Evolutionary conservation across 2,329 filamentous ascomycete genomes (phyloP).

Genomic region (Trichothecium sympodiale): DNA sequence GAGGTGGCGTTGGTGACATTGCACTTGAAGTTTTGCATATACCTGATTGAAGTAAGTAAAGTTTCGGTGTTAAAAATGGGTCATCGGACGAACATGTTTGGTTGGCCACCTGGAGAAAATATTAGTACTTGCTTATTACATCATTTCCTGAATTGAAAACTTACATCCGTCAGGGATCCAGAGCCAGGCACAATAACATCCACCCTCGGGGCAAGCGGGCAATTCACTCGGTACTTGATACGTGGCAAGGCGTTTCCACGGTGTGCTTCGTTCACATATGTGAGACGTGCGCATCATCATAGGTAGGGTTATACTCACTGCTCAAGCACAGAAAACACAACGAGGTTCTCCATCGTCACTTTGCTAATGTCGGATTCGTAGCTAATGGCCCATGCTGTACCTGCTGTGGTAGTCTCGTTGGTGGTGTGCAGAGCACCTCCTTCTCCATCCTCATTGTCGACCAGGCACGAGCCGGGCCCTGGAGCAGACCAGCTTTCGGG

Average conservation of each 20-base stretch:
- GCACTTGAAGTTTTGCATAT: constrained; percentile 36
- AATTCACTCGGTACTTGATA: constrained; percentile 12
- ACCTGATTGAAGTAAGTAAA: too few species aligned
- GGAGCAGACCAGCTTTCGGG: constrained; percentile 32
- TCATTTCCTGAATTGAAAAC: constrained; percentile 1
- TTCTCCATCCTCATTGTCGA: constrained; percentile 18
- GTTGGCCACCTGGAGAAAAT: constrained; percentile 7
- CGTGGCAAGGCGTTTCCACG: constrained; percentile 10
- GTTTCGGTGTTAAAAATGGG: too few species aligned
- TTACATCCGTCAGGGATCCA: constrained; percentile 12
- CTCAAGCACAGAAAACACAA: constrained; percentile 34
- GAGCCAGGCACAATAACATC: constrained; percentile 15
- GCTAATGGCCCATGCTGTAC: constrained; percentile 38
- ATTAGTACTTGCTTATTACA: neutral
- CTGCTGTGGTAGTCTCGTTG: constrained; percentile 29
- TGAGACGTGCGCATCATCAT: neutral
- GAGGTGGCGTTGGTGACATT: constrained; percentile 29
- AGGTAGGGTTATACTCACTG: constrained; percentile 23
- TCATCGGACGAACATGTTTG: too few species aligned
- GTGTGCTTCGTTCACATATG: constrained; percentile 6
- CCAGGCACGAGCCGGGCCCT: constrained; percentile 11
- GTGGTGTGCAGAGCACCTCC: constrained; percentile 35
- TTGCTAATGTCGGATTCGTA: constrained; percentile 33
- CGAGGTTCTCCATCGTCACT: constrained; percentile 39
- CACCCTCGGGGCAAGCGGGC: constrained; percentile 10